Percentiles rank a stretch among this genome's conserved stretches.
phyloP scores from a whole-genome alignment of 176 grass and related monocot species.

The Sorghum bicolor region DNA sequence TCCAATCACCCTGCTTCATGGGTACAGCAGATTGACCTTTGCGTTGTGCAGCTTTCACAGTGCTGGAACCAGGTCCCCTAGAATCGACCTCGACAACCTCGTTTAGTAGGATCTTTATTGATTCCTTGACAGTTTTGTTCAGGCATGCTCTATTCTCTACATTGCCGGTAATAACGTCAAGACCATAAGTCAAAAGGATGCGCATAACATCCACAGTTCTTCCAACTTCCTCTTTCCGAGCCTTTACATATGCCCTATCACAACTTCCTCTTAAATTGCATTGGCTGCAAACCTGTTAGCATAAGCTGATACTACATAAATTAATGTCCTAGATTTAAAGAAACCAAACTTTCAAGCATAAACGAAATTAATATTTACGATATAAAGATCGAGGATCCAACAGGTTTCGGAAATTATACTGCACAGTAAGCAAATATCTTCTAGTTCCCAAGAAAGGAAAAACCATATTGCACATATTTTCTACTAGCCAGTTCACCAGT shows the following conservation, averaged over 20 bases:
- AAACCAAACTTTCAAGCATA: constrained; percentile 4
- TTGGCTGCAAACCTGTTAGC: constrained; percentile 73
- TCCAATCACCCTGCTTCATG: constrained; percentile 90
- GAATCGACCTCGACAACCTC: constrained; percentile 59
- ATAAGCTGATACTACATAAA: constrained; percentile 36
- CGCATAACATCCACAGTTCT: constrained; percentile 91
- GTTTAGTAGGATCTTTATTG: constrained; percentile 67
- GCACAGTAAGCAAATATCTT: not conserved
- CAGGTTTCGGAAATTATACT: constrained; percentile 13
- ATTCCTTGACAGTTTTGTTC: constrained; percentile 64
- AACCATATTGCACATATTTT: not conserved
- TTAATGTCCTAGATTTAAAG: constrained; percentile 15
- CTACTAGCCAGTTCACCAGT: not conserved
- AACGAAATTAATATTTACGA: not conserved
- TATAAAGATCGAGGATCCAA: not conserved
- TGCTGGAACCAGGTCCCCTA: constrained; percentile 42
- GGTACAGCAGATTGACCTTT: constrained; percentile 57
- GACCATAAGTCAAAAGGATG: constrained; percentile 76
- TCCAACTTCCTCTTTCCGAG: constrained; percentile 73
- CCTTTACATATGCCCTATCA: constrained; percentile 82
- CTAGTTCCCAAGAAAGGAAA: not conserved
- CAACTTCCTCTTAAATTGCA: constrained; percentile 83
- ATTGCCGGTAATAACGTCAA: constrained; percentile 64
- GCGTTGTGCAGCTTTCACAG: constrained; percentile 26
- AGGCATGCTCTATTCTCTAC: constrained; percentile 73